phyloP scores from a whole-genome alignment of 257 asterid genomes.

The Rehmannia glutinosa region DNA sequence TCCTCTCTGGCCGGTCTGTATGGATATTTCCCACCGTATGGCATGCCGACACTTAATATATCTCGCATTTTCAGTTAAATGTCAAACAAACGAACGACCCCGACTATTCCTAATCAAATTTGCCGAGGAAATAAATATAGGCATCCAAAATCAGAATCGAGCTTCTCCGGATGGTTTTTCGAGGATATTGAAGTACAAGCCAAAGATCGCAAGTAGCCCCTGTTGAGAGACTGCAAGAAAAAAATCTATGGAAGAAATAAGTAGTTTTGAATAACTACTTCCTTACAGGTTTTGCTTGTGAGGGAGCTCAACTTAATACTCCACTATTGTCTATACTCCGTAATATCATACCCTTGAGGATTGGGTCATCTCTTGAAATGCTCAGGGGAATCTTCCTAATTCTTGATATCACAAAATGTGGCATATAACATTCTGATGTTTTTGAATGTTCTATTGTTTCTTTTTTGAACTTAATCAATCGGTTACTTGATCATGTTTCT shows the following conservation, averaged over 20 bases:
- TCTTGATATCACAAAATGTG: too few species aligned
- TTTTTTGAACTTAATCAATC: too few species aligned
- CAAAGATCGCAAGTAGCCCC: conserved; percentile 61
- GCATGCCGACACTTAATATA: conserved; percentile 43
- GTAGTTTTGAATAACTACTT: too few species aligned
- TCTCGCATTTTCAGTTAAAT: conserved; percentile 31
- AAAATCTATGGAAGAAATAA: conserved; percentile 24
- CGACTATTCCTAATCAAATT: conserved; percentile 22
- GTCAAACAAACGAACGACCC: conserved; percentile 40
- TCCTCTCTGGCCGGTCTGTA: conserved; percentile 36
- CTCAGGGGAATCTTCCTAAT: too few species aligned
- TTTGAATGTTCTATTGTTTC: too few species aligned
- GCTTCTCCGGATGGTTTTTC: conserved; percentile 10
- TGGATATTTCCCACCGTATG: conserved; percentile 50
- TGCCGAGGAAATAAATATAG: conserved; percentile 21
- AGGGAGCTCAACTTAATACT: too few species aligned
- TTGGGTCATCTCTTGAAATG: too few species aligned
- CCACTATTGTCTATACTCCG: too few species aligned
- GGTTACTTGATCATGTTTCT: too few species aligned
- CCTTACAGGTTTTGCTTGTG: too few species aligned
- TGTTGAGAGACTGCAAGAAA: conserved; percentile 26
- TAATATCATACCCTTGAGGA: too few species aligned
- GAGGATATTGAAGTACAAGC: conserved; percentile 39
- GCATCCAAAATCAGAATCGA: conserved; percentile 23
- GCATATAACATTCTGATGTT: too few species aligned